Evolutionary conservation across 1,139 yeast species (phyloP).

Genomic region (Yamadazyma atlantica): DNA sequence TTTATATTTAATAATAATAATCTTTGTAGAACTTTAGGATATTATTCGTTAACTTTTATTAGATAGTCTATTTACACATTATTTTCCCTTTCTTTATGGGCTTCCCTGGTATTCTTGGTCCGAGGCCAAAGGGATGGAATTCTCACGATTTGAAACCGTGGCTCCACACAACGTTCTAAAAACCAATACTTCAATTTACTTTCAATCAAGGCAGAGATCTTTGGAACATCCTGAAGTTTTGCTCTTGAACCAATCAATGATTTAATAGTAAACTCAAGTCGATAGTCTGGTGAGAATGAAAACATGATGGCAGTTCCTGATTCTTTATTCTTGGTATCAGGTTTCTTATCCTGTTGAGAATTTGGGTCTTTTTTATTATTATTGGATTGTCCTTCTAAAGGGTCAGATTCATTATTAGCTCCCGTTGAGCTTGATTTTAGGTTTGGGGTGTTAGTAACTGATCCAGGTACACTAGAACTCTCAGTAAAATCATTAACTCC

Average conservation of each 20-base stretch:
- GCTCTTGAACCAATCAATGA: conserved; percentile 92
- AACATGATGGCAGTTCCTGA: conserved; percentile 75
- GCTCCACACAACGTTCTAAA: conserved; percentile 89
- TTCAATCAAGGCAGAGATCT: conserved; percentile 82
- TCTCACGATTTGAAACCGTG: conserved; percentile 80
- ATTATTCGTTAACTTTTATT: too few relatives aligned
- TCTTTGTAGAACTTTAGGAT: too few relatives aligned
- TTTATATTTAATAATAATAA: too few relatives aligned
- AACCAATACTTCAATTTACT: conserved; percentile 85
- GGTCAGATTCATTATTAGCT: neutral
- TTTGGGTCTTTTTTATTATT: neutral
- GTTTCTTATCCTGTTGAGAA: conserved; percentile 6
- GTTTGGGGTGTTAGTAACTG: neutral
- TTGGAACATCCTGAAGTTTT: conserved; percentile 89
- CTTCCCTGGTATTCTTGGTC: conserved; percentile 61
- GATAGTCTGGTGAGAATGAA: conserved; percentile 87
- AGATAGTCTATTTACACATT: too few relatives aligned
- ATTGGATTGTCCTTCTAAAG: neutral
- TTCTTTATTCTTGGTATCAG: conserved; percentile 10
- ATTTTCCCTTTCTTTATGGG: too few relatives aligned
- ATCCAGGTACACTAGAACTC: neutral
- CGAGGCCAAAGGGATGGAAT: conserved; percentile 92
- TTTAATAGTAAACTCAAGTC: conserved; percentile 81
- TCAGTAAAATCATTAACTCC: neutral
- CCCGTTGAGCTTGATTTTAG: neutral